Percentiles rank a stretch among this genome's conserved stretches.
Evolutionary conservation across 2,329 filamentous ascomycete species (phyloP).

Genomic region (Cryphonectria naterciae): DNA sequence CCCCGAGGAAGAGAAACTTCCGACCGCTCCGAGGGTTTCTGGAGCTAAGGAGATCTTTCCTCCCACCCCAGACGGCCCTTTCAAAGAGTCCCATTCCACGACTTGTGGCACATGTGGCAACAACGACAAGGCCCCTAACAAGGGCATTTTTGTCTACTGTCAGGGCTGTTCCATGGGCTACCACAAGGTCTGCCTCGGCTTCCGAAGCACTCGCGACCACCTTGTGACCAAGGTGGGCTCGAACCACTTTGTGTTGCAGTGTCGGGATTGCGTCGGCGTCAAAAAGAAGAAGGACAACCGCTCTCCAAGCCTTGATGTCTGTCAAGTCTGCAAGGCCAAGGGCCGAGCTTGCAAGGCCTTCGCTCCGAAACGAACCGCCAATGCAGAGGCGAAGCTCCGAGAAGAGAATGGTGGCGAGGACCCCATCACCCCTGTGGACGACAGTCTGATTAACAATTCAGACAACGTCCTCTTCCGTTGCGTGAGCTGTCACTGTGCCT

Average conservation of each 20-base stretch:
- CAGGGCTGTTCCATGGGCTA: slow-evolving; percentile 88
- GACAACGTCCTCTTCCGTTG: slow-evolving; percentile 85
- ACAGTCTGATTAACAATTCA: slow-evolving; percentile 71
- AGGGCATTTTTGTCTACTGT: slow-evolving; percentile 78
- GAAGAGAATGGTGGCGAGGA: slow-evolving; percentile 79
- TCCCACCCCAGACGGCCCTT: slow-evolving; percentile 64
- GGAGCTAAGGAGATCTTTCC: slow-evolving; percentile 77
- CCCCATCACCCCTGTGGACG: slow-evolving; percentile 68
- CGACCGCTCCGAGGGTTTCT: slow-evolving; percentile 56
- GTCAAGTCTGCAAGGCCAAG: slow-evolving; percentile 68
- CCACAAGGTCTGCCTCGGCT: slow-evolving; percentile 82
- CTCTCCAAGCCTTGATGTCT: slow-evolving; percentile 72
- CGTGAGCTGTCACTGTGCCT: slow-evolving; percentile 72
- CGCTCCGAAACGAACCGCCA: slow-evolving; percentile 69
- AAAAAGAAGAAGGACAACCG: slow-evolving; percentile 69
- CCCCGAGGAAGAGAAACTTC: slow-evolving; percentile 48
- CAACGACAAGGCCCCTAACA: slow-evolving; percentile 56
- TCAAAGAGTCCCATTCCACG: slow-evolving; percentile 70
- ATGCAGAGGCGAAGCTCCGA: slow-evolving; percentile 82
- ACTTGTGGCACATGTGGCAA: slow-evolving; percentile 73
- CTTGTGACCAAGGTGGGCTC: slow-evolving; percentile 82
- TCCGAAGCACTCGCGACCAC: slow-evolving; percentile 76
- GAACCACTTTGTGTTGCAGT: slow-evolving; percentile 84
- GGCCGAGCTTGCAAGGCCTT: slow-evolving; percentile 77
- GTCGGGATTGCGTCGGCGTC: slow-evolving; percentile 77